Conservation (phyloP, 2,329 filamentous ascomycete species). For the Botrytis tulipae region DNA sequence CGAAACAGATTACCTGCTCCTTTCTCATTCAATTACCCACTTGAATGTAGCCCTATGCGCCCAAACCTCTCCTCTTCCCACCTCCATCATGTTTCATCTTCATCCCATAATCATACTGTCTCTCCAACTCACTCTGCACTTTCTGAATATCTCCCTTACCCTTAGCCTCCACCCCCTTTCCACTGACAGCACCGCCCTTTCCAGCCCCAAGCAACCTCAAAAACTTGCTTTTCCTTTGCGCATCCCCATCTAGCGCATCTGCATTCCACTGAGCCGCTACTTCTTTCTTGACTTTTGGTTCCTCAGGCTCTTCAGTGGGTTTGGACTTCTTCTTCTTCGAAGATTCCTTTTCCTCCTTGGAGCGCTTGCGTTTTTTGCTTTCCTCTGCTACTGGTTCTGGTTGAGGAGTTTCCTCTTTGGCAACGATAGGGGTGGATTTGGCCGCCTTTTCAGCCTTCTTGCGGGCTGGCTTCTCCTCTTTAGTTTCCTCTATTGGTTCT, state of each 20-base stretch:
- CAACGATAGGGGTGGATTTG: slow-evolving; percentile 4
- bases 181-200: slow-evolving; percentile 23
- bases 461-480: slow-evolving; percentile 11
- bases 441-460: slow-evolving; percentile 22
- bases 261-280: slow-evolving; percentile 19
- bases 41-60: slow-evolving; percentile 32
- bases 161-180: slow-evolving; percentile 18
- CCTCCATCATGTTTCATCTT: slow-evolving; percentile 41
- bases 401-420: slow-evolving; percentile 17
- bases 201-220: slow-evolving; percentile 39
- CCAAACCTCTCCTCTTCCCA: slow-evolving; percentile 40
- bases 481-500: background rate
- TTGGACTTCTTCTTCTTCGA: slow-evolving; percentile 20
- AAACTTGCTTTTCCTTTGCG: slow-evolving; percentile 39
- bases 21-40: background rate
- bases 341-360: slow-evolving; percentile 23
- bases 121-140: slow-evolving; percentile 40
- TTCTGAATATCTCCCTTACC: slow-evolving; percentile 30
- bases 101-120: slow-evolving; percentile 41
- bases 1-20: background rate
- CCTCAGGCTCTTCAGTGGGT: slow-evolving; percentile 1
- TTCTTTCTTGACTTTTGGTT: slow-evolving; percentile 14
- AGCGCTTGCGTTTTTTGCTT: slow-evolving; percentile 22
- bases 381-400: background rate
- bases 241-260: slow-evolving; percentile 34